Percentiles rank a stretch among this genome's conserved stretches.
phyloP scores from a whole-genome alignment of 1,139 yeast genomes.

The Debaryomyces sp. region DNA sequence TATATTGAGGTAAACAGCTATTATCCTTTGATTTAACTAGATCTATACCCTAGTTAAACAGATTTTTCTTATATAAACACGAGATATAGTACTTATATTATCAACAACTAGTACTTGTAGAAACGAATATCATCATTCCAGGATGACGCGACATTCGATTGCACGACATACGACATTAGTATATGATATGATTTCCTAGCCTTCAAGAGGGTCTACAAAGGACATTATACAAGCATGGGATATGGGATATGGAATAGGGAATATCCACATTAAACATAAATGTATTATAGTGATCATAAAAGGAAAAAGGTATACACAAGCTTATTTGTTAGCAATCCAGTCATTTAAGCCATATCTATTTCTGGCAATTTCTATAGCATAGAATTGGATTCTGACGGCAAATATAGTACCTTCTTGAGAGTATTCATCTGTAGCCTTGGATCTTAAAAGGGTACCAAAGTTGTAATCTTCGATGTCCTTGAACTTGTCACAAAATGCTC shows the following conservation, averaged over 20 bases:
- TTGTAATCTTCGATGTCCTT: slow-evolving; percentile 88
- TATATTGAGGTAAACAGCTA: neutral
- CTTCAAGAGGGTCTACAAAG: neutral
- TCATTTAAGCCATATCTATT: slow-evolving; percentile 89
- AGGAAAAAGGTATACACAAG: slow-evolving; percentile 2
- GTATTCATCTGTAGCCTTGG: slow-evolving; percentile 71
- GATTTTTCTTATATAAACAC: neutral
- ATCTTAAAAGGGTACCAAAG: slow-evolving; percentile 91
- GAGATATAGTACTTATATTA: neutral
- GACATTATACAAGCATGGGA: neutral
- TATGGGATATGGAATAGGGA: too few relatives aligned
- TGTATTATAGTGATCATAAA: neutral
- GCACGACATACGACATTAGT: slow-evolving; percentile 1
- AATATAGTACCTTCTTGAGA: slow-evolving; percentile 84
- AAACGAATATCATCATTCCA: neutral
- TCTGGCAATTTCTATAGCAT: slow-evolving; percentile 93
- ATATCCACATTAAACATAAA: neutral
- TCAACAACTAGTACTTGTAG: neutral
- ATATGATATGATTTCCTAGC: neutral
- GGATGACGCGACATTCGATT: neutral
- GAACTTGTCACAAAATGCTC: slow-evolving; percentile 80
- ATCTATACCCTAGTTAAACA: neutral
- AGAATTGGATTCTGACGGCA: slow-evolving; percentile 90
- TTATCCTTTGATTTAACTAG: neutral
- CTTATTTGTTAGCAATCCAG: slow-evolving; percentile 59